phyloP scores from a whole-genome alignment of 73 alveolate species.

The Tetrahymena borealis region DNA sequence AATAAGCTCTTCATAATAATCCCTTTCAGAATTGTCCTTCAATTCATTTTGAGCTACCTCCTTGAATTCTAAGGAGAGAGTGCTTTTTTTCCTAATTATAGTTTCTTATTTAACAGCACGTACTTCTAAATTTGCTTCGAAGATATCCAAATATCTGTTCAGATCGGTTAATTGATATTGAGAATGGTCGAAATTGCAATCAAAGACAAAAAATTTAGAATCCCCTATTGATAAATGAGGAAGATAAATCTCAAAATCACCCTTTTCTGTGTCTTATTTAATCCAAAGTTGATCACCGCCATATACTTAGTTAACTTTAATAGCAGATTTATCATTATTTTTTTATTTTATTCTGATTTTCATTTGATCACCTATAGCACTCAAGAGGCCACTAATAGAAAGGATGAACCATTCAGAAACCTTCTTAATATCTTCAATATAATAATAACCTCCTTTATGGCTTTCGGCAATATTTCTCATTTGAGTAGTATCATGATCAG shows the following conservation, averaged over 20 bases:
- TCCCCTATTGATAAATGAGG: background rate
- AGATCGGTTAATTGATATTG: background rate
- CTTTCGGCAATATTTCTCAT: slow-evolving; percentile 61
- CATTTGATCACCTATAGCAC: slow-evolving; percentile 39
- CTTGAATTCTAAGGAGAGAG: background rate
- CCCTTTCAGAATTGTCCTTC: background rate
- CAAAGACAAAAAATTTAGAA: background rate
- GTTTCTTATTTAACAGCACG: background rate
- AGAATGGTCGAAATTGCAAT: background rate
- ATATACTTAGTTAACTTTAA: background rate
- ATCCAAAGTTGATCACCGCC: background rate
- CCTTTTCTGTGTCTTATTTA: background rate
- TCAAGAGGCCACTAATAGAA: slow-evolving; percentile 44
- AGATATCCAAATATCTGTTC: background rate
- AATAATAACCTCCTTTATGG: slow-evolving; percentile 64
- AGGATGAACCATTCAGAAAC: slow-evolving; percentile 32
- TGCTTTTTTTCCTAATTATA: background rate
- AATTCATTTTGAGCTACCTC: background rate
- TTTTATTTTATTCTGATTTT: slow-evolving; percentile 5
- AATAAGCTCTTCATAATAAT: background rate
- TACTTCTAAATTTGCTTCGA: background rate
- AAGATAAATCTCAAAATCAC: background rate
- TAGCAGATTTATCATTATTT: background rate
- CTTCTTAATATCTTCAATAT: slow-evolving; percentile 27
- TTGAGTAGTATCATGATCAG: slow-evolving; percentile 67